A percentile compares a stretch with the other conserved stretches of the same genome.
Evolutionary conservation across 768 basidiomycete species (phyloP).

Genomic region (Asterophora lycoperdoides): DNA sequence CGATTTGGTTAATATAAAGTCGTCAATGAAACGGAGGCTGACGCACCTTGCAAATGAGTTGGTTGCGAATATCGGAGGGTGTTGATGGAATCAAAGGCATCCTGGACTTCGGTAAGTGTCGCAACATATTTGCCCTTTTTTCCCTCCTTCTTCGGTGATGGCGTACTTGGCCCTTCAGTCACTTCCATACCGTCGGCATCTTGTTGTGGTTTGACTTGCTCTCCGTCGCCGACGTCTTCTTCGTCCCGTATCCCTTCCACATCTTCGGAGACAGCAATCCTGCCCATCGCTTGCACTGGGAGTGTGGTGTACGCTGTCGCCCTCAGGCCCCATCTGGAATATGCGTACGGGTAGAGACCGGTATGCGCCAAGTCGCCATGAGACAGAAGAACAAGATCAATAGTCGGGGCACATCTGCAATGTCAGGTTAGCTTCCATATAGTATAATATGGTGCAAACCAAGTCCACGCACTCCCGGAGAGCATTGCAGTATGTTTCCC

Average conservation of each 20-base stretch:
- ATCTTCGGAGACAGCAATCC: slow-evolving; percentile 88
- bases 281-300: slow-evolving; percentile 93
- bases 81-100: slow-evolving; percentile 89
- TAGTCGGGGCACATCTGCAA: slow-evolving; percentile 65
- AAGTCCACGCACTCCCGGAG: slow-evolving; percentile 58
- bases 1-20: slow-evolving; percentile 8
- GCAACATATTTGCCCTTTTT: slow-evolving; percentile 62
- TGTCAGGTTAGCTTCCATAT: neutral
- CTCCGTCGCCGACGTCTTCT: slow-evolving; percentile 55
- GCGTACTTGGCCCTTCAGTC: slow-evolving; percentile 24
- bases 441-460: neutral
- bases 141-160: slow-evolving; percentile 22
- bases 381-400: slow-evolving; percentile 90
- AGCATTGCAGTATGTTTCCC: slow-evolving; percentile 63
- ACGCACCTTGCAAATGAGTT: slow-evolving; percentile 85
- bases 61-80: slow-evolving; percentile 95
- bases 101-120: slow-evolving; percentile 80
- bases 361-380: slow-evolving; percentile 89
- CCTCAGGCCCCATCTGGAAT: slow-evolving; percentile 79
- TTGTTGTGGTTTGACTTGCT: slow-evolving; percentile 20
- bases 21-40: neutral
- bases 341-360: slow-evolving; percentile 91
- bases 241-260: slow-evolving; percentile 77
- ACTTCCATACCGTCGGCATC: slow-evolving; percentile 24
- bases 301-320: slow-evolving; percentile 93